Base-by-base conservation (phyloP, 2,329 filamentous ascomycete species). In the Colletotrichum sp. region DNA sequence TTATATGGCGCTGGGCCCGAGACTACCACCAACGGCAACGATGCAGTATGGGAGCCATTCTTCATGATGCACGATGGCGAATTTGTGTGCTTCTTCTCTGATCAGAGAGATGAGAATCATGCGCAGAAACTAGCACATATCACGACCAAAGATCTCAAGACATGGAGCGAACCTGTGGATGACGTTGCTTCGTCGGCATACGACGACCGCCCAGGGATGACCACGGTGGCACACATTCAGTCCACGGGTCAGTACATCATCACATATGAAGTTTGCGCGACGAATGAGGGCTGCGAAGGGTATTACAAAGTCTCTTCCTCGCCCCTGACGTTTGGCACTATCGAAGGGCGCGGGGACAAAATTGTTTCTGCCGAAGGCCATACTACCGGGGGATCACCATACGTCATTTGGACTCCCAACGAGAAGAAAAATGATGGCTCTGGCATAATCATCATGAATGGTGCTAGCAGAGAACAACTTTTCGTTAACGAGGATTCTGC, bases 31-130 rank as follows among this genome's bases (percentile, higher is more conserved):
- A 94, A 95, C 80, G 93, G 92, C 2, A 81, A 91, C 36, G 93
- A 92, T 0, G 92, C 93, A 1, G 91, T 95, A 24, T 95, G 93
- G 93, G 93, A 95, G 82, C 93, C 93, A 0, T 94, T 93, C 82
- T 34, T 6, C 60, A 88, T 89, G 81, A 85, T 88, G 55, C 88
- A 92, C 81, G 84, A 93, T 67, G 87, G 90, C 72, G 86, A 90
- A 64, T 84, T 95, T 18, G 88, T 95, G 55, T 86, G 89, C 79
- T 95, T 93, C 86, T 95, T 94, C 85, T 92, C 93, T 1, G 93
- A 95, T 82, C 93, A 95, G 81, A 89, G 93, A 34, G 92, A 92
- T 78, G 88, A 91, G 77, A 85, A 85, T 2, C 87, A 94, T 80
- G 93, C 93, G n/a, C 93, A 95, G 83, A 94, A 94, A 81, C 87